Base-by-base conservation (phyloP, 2,329 filamentous ascomycete genomes). In the Byssochlamys sp. region DNA sequence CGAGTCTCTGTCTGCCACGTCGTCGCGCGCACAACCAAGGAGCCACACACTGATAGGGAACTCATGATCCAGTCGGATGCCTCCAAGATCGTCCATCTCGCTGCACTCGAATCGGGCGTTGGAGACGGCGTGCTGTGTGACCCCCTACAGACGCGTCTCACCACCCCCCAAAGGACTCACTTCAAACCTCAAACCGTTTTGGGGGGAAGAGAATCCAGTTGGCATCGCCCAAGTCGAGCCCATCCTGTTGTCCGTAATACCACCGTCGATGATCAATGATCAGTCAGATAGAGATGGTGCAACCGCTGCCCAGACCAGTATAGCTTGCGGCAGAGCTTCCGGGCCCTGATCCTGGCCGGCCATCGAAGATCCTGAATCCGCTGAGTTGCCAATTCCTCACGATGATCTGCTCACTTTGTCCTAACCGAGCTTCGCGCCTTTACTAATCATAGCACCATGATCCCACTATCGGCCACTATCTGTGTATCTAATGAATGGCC, bases 1-100 rank as follows among this genome's bases (percentile, higher is more conserved):
- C 53, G 53, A 55, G 29, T 55, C 53, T 27, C 33, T 55, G 53
- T 25, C 35, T 24, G 53, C 53, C 53, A 55, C 53, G 53, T 55
- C 53, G 49, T 27, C 49, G 49, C 24, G 24, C 49, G 10, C 24
- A 27, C 49, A 19, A 10, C 45, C 2, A 24, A 45, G 39, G 39
- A 45, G n/a, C 39, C 39, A 45, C 39, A 45, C 39, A 7, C 39
- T 45, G 39, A 45, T 45, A 45, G 39, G n/a, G n/a, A 45, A 45
- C 9, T 14, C 39, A 24, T 45, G 39, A 45, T 14, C 39, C 39
- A 45, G 39, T 45, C 39, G 12, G 39, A 24, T 45, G n/a, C 39
- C 19, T 24, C 14, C 39, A 45, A 45, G 14, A 24, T 19, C 39
- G n/a, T 24, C 12, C 39, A 45, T 19, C 39, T 45, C 39, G 5